Percentiles rank a stretch among this genome's conserved stretches.
These are phyloP conservation scores for Barbatosphaeria neglecta DNA, from an alignment of 495 filamentous ascomycete species.

Conservation along the genomic window DNA sequence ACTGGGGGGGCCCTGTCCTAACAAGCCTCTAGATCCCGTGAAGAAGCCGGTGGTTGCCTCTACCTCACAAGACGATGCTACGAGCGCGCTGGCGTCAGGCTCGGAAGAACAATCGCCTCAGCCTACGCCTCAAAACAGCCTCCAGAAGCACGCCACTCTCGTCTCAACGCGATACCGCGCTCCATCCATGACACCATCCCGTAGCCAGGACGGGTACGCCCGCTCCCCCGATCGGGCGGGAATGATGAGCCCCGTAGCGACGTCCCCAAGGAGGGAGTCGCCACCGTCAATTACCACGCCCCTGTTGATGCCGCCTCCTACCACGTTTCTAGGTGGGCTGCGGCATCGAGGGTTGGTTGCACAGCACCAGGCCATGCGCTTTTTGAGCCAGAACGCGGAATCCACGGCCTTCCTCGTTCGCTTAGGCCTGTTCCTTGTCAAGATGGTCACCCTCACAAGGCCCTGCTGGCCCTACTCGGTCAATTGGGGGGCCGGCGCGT, in stretches of 20 bases:
- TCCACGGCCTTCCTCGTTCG: constrained; percentile 15
- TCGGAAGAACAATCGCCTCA: constrained; percentile 13
- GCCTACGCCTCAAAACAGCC: constrained; percentile 11
- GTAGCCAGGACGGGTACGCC: constrained; percentile 22
- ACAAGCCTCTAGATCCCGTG: constrained; percentile 19
- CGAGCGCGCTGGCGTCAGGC: constrained; percentile 3
- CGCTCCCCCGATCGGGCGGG: constrained; percentile 7
- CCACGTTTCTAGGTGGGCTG: constrained; percentile 23
- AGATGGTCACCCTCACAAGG: constrained; percentile 27
- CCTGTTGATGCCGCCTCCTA: constrained; percentile 50
- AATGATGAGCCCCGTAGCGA: constrained; percentile 5
- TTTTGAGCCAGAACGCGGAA: constrained; percentile 10
- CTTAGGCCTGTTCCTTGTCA: constrained; percentile 23
- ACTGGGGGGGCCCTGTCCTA: background rate
- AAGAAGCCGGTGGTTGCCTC: constrained; percentile 24
- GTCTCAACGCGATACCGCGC: constrained; percentile 18
- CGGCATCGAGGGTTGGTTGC: constrained; percentile 19
- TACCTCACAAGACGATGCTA: constrained; percentile 17
- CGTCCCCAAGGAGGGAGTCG: constrained; percentile 14
- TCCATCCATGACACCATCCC: constrained; percentile 18
- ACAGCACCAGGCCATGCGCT: constrained; percentile 13
- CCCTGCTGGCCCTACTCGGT: constrained; percentile 34
- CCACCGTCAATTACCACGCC: constrained; percentile 26
- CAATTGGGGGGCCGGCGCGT: constrained; percentile 17
- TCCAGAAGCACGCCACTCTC: constrained; percentile 19